Evolutionary conservation across 225 moss, liverwort and hornwort species (phyloP).

Genomic region (Polytrichum commune): DNA sequence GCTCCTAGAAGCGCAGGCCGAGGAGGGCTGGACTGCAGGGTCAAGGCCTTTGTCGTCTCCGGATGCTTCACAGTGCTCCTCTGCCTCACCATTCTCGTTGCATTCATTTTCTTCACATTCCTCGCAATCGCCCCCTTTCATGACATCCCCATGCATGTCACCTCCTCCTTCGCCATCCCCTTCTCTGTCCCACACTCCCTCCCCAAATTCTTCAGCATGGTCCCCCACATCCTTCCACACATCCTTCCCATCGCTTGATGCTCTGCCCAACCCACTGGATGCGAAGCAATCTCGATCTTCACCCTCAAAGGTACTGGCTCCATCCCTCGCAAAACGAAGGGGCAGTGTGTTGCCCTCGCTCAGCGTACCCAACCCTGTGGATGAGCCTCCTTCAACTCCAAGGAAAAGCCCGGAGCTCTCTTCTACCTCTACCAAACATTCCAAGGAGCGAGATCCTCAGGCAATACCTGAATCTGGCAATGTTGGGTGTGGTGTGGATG

Average conservation of each 20-base stretch:
- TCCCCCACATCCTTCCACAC: constrained; percentile 9
- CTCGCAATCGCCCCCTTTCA: constrained; percentile 20
- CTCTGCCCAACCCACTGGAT: constrained; percentile 5
- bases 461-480: constrained; percentile 1
- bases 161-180: constrained; percentile 15
- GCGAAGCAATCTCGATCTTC: not conserved
- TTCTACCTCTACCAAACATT: constrained; percentile 5
- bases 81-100: constrained; percentile 30
- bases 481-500: not conserved
- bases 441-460: not conserved
- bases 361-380: not conserved
- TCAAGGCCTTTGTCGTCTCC: constrained; percentile 11
- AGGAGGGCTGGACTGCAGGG: constrained; percentile 8
- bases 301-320: not conserved
- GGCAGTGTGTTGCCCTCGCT: constrained; percentile 4
- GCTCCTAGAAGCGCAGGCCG: not conserved
- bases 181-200: constrained; percentile 10
- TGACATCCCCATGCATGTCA: constrained; percentile 18
- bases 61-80: constrained; percentile 32
- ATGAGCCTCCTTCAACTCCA: constrained; percentile 4
- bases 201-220: constrained; percentile 21
- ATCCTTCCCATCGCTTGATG: not conserved
- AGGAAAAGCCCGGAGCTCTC: constrained; percentile 5
- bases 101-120: constrained; percentile 27
- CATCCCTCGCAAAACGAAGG: constrained; percentile 9